Conservation (phyloP, 208 protist species). For the Wallacemonas sp. region DNA sequence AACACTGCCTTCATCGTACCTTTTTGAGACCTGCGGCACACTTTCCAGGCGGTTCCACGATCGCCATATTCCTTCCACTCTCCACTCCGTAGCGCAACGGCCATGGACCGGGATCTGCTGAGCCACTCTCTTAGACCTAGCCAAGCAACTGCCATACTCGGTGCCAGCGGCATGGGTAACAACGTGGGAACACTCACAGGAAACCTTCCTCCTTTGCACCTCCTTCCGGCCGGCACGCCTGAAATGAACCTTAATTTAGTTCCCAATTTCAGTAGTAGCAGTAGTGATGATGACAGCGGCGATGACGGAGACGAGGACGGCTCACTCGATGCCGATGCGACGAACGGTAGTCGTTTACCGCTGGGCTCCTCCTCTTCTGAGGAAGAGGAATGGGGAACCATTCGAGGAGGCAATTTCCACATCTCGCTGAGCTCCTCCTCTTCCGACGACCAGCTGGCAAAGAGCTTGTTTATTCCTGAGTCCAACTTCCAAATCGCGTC, state of each 20-base stretch:
- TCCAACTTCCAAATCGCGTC: conserved; percentile 48
- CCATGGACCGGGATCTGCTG: conserved; percentile 1
- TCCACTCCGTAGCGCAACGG: not conserved
- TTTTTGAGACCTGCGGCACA: too few relatives aligned
- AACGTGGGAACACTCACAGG: conserved; percentile 7
- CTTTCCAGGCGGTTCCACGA: too few relatives aligned
- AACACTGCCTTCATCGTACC: too few relatives aligned
- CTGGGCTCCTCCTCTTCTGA: conserved; percentile 13
- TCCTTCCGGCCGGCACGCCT: not conserved
- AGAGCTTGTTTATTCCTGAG: conserved; percentile 59
- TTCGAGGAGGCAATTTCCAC: conserved; percentile 26
- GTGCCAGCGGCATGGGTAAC: conserved; percentile 4
- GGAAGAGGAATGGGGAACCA: conserved; percentile 45
- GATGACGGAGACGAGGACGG: conserved; percentile 28
- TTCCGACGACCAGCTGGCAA: conserved; percentile 21
- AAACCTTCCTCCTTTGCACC: conserved; percentile 5
- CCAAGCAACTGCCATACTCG: conserved; percentile 1
- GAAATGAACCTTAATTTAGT: conserved; percentile 7
- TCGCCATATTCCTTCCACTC: not conserved
- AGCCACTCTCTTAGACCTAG: not conserved
- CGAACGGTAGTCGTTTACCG: not conserved
- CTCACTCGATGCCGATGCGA: conserved; percentile 20
- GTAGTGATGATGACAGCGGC: conserved; percentile 7
- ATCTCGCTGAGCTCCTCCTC: conserved; percentile 16
- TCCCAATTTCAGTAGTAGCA: not conserved